Evolutionary conservation across 345 rosid genomes (phyloP), one percentile per base, ranked within the genome.

Genomic region (Cardiospermum halicacabum): DNA sequence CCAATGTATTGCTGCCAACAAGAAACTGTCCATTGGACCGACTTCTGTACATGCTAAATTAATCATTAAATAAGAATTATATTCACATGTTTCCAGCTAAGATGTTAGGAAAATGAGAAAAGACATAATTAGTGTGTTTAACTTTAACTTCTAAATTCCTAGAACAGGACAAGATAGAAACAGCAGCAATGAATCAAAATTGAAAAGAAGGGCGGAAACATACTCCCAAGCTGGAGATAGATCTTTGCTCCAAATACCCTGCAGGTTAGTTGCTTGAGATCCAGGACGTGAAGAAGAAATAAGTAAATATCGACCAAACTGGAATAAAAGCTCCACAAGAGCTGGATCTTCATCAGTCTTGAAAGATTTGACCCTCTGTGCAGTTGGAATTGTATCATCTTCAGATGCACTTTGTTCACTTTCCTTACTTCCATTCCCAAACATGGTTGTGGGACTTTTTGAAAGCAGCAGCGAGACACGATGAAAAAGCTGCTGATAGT

Each of bases 231-330:
- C 69, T 24, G 97, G 99, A 49, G 75, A 78, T 67, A 83, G 50
- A 78, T 87, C 91, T 62, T 77, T 84, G 82, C 80, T 94, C 99
- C 99, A 94, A 72, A 94, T 85, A 43, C 99, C 99, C 69, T 91
- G 96, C 72, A 94, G 77, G 80, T 91, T 94, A 58, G 97, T 85
- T 45, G 83, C 97, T 67, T 85, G 99, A 65, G 95, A 85, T 80
- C 99, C 95, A 2, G 96, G 96, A 61, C 95, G 73, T 48, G 99
- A 94, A 67, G 79, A 88, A 70, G 99, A 84, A 71, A 94, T 89
- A 53, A 94, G 91, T 74, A 94, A 77, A 80, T 87, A 91, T 30
- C 97, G 72, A 60, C 96, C 95, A 66, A 68, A 94, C 43, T 91
- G 99, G 78, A 91, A 91, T 4, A 94, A 60, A 56, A 91, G 88